These are phyloP conservation scores for Pythium rhizo-oryzae DNA, from an alignment of 352 stramenopile genomes.

Conservation along the genomic window DNA sequence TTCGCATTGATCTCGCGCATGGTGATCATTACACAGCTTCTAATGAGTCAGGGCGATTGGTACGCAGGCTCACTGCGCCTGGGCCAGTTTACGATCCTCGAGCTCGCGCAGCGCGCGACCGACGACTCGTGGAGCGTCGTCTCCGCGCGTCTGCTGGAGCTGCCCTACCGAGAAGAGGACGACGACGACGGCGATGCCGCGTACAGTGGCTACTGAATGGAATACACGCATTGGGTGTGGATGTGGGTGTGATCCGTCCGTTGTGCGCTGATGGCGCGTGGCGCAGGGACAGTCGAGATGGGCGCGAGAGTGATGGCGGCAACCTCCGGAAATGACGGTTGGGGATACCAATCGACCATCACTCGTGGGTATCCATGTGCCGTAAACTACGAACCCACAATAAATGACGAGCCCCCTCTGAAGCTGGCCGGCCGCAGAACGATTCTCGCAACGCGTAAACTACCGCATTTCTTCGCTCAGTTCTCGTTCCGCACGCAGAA, in stretches of 20 bases:
- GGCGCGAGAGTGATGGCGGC: conserved; percentile 5
- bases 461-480: not conserved
- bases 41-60: not conserved
- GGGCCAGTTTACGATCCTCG: conserved; percentile 77
- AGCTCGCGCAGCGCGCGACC: conserved; percentile 53
- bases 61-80: conserved; percentile 58
- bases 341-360: conserved; percentile 10
- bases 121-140: conserved; percentile 58
- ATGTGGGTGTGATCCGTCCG: not conserved
- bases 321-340: not conserved
- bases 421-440: too few relatives aligned
- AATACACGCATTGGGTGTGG: too few relatives aligned
- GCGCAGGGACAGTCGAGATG: not conserved
- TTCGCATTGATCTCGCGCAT: not conserved
- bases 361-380: conserved; percentile 1
- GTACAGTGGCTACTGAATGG: not conserved
- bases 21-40: too few relatives aligned
- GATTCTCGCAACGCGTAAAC: not conserved
- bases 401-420: not conserved
- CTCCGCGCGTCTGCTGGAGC: conserved; percentile 18
- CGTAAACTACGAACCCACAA: conserved; percentile 11
- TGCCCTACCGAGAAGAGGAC: conserved; percentile 21
- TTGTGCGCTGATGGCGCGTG: not conserved
- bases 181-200: conserved; percentile 3
- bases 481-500: not conserved